Base-by-base conservation (phyloP, 176 grass and related monocot species). In the Triticum turgidum region DNA sequence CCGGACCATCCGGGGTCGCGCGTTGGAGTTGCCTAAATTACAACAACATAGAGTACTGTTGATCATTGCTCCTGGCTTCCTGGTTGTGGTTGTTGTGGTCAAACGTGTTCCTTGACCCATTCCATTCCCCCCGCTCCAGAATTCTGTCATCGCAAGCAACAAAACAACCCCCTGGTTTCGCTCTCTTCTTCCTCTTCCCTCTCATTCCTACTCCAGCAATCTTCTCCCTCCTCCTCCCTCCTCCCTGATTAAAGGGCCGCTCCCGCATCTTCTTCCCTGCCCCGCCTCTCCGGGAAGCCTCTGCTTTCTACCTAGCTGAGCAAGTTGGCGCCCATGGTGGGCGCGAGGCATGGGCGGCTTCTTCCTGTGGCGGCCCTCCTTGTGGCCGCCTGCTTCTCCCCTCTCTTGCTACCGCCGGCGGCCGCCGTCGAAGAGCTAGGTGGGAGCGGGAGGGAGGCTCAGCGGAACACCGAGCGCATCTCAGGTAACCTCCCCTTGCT, bases 401-500 rank as follows among this genome's bases (percentile, higher is more conserved):
- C 12, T 25, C 82, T 89, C 76, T 32, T 77, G 83, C 62, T 52
- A 10, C 11, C 20, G 34, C 59, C 33, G 82, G 44, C 4, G 17
- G 61, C 61, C 34, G 37, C 34, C 69, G 83, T 83, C 17, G 69
- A 62, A 2, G 83, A 49, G 35, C 47, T 81, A 20, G 70, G 15
- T 11, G 70, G 61, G 21, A 37, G 49, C 5, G 70, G 61, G 27
- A 37, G 62, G 35, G 71, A 29, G 9, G 49, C 15, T 63, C 88
- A 39, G 24, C 49, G 62, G 63, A 81, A 52, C 51, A 86, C 84
- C 7, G 88, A 90, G 51, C 88, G 88, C 63, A 90, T 90, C 79
- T 74, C 62, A 82, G 88, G 88, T 89, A 27, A 82, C 3, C 61
- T 73, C 77, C 9, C 41, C 32, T 56, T 10, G 15, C 66, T 25